Base-by-base conservation (phyloP, 2,329 filamentous ascomycete species). In the Neophaeococcomyces mojaviensis region DNA sequence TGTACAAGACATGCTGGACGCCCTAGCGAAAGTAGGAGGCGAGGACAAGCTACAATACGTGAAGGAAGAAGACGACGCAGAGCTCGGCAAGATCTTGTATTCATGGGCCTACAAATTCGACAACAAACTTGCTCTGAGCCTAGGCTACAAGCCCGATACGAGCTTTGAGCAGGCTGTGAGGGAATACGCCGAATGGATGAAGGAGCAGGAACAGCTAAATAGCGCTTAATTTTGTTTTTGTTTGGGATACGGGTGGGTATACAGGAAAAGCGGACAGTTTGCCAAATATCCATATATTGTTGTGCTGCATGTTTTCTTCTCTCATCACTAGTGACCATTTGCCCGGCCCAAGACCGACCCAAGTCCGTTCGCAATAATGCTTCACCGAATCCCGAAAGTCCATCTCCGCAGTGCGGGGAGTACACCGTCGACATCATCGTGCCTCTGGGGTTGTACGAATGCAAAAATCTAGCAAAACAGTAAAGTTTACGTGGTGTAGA, bases 41-140 rank as follows among this genome's bases (percentile, higher is more conserved):
- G 68, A 72, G 55, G 69, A 76, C 31, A 71, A 71, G 28, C 59
- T 76, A 42, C 62, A 61, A 39, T 62, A 76, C 43, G 68, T 80
- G 7, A 68, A 66, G 48, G 74, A 78, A 59, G 66, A 74, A 59
- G 67, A 71, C 32, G 72, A 73, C 51, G 63, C 69, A 34, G 65
- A 66, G 31, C 67, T 76, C 22, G 67, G 73, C 49, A 67, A 67
- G 24, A 78, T 80, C 55, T 60, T 79, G 40, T 65, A 74, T 22
- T 75, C 71, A 28, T 80, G 76, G 76, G 74, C 75, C 1, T 71
- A 70, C 1, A 68, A 68, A 30, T 78, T 78, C 54, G 73, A 79
- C 59, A 76, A 74, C 34, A 63, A 59, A 7, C 68, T 72, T 49
- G 68, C 75, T 7, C 61, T 76, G 44, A 65, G 59, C 39, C 55